phyloP scores from a whole-genome alignment of 768 basidiomycete species.

The Grammothele lineata region DNA sequence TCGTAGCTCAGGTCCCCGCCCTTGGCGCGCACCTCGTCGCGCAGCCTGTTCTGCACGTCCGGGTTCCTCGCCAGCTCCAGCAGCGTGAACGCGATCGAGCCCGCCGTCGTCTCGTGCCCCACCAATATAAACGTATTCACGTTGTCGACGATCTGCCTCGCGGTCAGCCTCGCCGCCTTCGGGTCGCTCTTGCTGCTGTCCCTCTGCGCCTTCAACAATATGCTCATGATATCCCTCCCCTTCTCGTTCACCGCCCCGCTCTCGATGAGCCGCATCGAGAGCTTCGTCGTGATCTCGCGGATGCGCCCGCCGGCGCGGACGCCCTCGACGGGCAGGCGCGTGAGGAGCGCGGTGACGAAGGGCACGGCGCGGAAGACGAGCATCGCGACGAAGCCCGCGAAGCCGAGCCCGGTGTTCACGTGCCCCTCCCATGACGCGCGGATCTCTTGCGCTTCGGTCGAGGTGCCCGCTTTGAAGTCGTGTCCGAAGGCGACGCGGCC shows the following conservation, averaged over 20 bases:
- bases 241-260: constrained; percentile 12
- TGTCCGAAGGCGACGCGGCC: constrained; percentile 38
- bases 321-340: constrained; percentile 17
- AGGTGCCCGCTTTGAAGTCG: constrained; percentile 33
- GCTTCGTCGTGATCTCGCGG: constrained; percentile 22
- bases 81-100: constrained; percentile 33
- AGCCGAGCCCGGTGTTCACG: constrained; percentile 18
- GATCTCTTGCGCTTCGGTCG: constrained; percentile 27
- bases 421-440: constrained; percentile 23
- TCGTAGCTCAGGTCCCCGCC: constrained; percentile 33
- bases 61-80: constrained; percentile 36
- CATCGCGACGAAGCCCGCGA: constrained; percentile 20
- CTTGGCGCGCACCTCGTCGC: constrained; percentile 31
- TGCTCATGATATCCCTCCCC: constrained; percentile 19
- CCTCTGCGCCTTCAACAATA: constrained; percentile 17
- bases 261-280: constrained; percentile 18
- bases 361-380: constrained; percentile 26
- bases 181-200: constrained; percentile 1
- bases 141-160: constrained; percentile 21
- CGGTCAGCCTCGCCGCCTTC: constrained; percentile 11
- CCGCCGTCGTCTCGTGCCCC: constrained; percentile 41
- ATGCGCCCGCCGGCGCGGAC: constrained; percentile 27
- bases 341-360: constrained; percentile 22
- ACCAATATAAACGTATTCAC: constrained; percentile 34
- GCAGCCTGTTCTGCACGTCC: constrained; percentile 33